A percentile compares a stretch with the other conserved stretches of the same genome.
Evolutionary conservation across 2,329 filamentous ascomycete species (phyloP).

Genomic region (Ceratocystis destructans): DNA sequence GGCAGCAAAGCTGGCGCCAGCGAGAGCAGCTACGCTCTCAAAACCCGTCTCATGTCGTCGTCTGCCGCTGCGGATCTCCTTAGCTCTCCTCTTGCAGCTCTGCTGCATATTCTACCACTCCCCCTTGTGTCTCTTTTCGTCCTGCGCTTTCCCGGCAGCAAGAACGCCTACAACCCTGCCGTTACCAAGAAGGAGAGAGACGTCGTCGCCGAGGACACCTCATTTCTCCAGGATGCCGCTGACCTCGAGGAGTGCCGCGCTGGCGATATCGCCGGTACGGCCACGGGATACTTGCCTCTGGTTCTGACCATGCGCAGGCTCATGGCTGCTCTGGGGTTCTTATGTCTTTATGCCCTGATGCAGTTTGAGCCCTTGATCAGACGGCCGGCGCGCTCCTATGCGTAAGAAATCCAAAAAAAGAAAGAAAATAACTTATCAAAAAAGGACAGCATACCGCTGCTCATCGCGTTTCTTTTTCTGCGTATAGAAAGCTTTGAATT

Average conservation of each 20-base stretch:
- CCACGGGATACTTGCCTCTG: conserved; percentile 4
- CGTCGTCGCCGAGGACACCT: conserved; percentile 2
- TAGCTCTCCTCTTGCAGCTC: conserved; percentile 6
- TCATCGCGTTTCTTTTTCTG: neutral
- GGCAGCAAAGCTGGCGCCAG: neutral
- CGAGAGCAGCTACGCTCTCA: neutral
- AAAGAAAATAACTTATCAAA: neutral
- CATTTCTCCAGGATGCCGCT: conserved; percentile 15
- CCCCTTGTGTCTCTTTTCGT: conserved; percentile 13
- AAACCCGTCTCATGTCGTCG: neutral
- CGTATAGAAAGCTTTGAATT: conserved; percentile 7
- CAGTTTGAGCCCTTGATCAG: conserved; percentile 19
- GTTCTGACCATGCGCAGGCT: conserved; percentile 17
- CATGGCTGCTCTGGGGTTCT: conserved; percentile 16
- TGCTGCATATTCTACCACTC: conserved; percentile 11
- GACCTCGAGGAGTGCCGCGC: conserved; percentile 18
- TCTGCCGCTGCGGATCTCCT: conserved; percentile 3
- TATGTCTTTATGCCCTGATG: conserved; percentile 19
- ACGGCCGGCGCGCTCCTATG: conserved; percentile 18
- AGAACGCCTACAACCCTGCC: neutral
- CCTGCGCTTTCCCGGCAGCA: conserved; percentile 7
- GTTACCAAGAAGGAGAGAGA: conserved; percentile 7
- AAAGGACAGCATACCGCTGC: neutral
- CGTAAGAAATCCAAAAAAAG: conserved; percentile 7
- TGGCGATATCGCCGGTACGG: neutral